Evolutionary conservation across 2,329 filamentous ascomycete species (phyloP).

Genomic region (Achaetomium macrosporum): DNA sequence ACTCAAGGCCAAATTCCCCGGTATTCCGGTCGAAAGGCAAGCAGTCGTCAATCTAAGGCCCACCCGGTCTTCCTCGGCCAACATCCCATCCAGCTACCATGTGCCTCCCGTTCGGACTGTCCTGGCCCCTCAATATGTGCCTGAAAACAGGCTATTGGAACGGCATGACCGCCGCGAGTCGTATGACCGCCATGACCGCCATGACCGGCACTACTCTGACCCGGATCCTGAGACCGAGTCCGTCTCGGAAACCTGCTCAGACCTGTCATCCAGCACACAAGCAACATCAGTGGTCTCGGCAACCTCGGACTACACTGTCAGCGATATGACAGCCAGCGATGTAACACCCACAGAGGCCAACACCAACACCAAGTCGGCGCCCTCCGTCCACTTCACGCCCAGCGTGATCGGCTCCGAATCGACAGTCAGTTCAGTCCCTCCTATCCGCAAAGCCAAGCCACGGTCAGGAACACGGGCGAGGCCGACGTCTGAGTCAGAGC

Average conservation of each 20-base stretch:
- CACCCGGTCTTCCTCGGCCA: slow-evolving; percentile 19
- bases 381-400: slow-evolving; percentile 25
- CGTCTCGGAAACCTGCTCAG: slow-evolving; percentile 31
- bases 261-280: slow-evolving; percentile 34
- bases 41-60: slow-evolving; percentile 23
- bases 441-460: slow-evolving; percentile 19
- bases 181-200: slow-evolving; percentile 12
- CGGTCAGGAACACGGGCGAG: slow-evolving; percentile 13
- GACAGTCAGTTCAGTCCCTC: slow-evolving; percentile 12
- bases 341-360: slow-evolving; percentile 22
- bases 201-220: slow-evolving; percentile 16
- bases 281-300: slow-evolving; percentile 34
- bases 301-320: slow-evolving; percentile 19
- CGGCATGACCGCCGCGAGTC: slow-evolving; percentile 12
- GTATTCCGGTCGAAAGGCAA: slow-evolving; percentile 20
- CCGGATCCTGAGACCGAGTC: slow-evolving; percentile 32
- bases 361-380: slow-evolving; percentile 18
- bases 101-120: slow-evolving; percentile 22
- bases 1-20: slow-evolving; percentile 25
- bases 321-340: slow-evolving; percentile 24
- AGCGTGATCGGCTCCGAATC: slow-evolving; percentile 24
- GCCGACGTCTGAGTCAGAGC: slow-evolving; percentile 16
- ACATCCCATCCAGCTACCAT: slow-evolving; percentile 17
- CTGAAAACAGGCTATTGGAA: slow-evolving; percentile 15
- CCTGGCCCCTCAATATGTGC: slow-evolving; percentile 17